These are phyloP conservation scores for Rubia yunnanensis DNA, from an alignment of 257 asterid species.

Conservation along the genomic window DNA sequence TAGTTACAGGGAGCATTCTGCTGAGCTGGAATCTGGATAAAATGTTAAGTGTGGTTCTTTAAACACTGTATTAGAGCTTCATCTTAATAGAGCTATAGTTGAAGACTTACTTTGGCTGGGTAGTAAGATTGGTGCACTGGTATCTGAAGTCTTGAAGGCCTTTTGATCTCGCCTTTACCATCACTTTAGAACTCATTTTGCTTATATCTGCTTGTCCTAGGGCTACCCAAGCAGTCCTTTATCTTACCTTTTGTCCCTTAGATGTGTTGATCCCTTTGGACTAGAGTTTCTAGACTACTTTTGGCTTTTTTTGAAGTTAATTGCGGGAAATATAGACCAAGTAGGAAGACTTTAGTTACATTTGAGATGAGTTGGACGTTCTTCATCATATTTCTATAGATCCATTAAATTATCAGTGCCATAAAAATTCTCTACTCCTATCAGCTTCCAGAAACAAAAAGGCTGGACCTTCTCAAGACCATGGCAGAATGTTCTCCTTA, in stretches of 20 bases:
- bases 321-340: neutral
- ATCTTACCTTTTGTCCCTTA: neutral
- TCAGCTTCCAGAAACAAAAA: slow-evolving; percentile 83
- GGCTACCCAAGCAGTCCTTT: neutral
- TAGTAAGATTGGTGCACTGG: too few species aligned
- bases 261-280: neutral
- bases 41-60: neutral
- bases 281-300: neutral
- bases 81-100: neutral
- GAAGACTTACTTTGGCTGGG: too few species aligned
- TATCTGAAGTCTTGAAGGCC: too few species aligned
- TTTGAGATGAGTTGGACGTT: neutral
- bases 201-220: neutral
- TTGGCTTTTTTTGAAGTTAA: neutral
- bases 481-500: slow-evolving; percentile 78
- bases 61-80: neutral
- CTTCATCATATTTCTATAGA: neutral
- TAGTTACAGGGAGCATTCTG: neutral
- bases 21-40: neutral
- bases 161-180: too few species aligned
- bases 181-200: too few species aligned
- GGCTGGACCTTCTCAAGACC: slow-evolving; percentile 70
- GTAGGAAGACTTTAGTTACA: neutral
- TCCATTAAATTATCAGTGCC: neutral
- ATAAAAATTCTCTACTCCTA: slow-evolving; percentile 10